A percentile compares a stretch with the other conserved stretches of the same genome.
Conservation (phyloP, 495 filamentous ascomycete species). For the Aspergillus nidulans region DNA sequence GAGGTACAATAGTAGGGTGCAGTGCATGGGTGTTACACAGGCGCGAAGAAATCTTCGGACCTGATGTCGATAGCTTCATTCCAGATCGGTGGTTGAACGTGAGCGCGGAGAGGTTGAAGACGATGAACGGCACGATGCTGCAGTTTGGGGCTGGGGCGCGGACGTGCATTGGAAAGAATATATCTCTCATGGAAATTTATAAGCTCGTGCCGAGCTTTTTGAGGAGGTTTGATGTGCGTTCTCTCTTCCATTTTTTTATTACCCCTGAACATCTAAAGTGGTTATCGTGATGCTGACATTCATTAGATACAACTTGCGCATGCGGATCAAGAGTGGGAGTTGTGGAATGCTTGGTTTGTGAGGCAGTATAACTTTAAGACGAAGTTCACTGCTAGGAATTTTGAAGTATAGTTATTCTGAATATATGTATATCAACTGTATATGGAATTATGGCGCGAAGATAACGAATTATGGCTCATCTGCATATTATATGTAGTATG, state of each 20-base stretch:
- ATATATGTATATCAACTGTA: neutral
- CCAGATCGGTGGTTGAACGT: conserved; percentile 57
- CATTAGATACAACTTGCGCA: conserved; percentile 8
- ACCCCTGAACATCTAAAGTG: conserved; percentile 27
- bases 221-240: conserved; percentile 57
- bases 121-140: conserved; percentile 57
- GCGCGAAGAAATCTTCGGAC: conserved; percentile 53
- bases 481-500: too few relatives aligned
- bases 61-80: conserved; percentile 50
- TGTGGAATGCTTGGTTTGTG: conserved; percentile 34
- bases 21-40: conserved; percentile 56
- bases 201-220: conserved; percentile 73
- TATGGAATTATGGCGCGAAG: too few relatives aligned
- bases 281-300: conserved; percentile 43
- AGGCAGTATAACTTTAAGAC: conserved; percentile 24
- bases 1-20: conserved; percentile 60
- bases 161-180: conserved; percentile 70
- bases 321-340: conserved; percentile 12
- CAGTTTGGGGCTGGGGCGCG: conserved; percentile 62
- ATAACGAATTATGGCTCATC: too few relatives aligned
- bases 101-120: conserved; percentile 40
- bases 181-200: conserved; percentile 72
- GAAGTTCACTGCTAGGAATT: conserved; percentile 1
- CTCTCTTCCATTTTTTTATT: conserved; percentile 39
- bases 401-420: neutral